Conservation (phyloP, 2,329 filamentous ascomycete species). For the Xylaria sp. region DNA sequence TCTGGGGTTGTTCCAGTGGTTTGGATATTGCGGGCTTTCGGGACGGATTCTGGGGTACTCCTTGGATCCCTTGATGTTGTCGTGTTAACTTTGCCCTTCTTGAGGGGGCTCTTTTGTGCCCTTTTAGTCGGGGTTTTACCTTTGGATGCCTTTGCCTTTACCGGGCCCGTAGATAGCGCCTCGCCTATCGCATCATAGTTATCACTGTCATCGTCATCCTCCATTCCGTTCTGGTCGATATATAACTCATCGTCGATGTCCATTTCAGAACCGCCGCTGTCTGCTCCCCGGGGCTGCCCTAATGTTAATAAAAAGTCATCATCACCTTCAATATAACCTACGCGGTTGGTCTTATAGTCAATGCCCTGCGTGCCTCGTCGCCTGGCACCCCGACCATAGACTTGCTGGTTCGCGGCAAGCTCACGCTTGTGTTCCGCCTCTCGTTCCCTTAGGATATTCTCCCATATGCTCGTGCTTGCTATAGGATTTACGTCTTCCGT, state of each 20-base stretch:
- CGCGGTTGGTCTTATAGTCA: slow-evolving; percentile 57
- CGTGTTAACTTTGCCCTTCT: slow-evolving; percentile 42
- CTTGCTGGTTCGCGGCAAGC: slow-evolving; percentile 73
- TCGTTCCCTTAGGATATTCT: slow-evolving; percentile 85
- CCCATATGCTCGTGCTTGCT: slow-evolving; percentile 81
- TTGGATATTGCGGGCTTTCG: slow-evolving; percentile 10
- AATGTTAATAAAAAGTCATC: slow-evolving; percentile 41
- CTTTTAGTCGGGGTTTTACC: slow-evolving; percentile 32
- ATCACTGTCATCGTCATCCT: slow-evolving; percentile 41
- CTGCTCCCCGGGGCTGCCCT: slow-evolving; percentile 40
- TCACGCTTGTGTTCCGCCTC: slow-evolving; percentile 81
- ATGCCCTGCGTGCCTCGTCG: slow-evolving; percentile 65
- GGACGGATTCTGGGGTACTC: slow-evolving; percentile 17
- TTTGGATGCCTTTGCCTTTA: slow-evolving; percentile 19
- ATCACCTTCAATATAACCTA: slow-evolving; percentile 46
- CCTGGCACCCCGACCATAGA: slow-evolving; percentile 86
- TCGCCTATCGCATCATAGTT: slow-evolving; percentile 24
- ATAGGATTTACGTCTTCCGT: slow-evolving; percentile 61
- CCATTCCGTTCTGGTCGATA: slow-evolving; percentile 43
- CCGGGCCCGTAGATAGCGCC: slow-evolving; percentile 5
- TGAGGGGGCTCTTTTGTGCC: slow-evolving; percentile 34
- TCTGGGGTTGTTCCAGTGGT: background rate
- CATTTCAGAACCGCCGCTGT: slow-evolving; percentile 43
- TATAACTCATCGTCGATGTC: slow-evolving; percentile 46
- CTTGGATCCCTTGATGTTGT: slow-evolving; percentile 37